A percentile compares a stretch with the other conserved stretches of the same genome.
phyloP scores from a whole-genome alignment of 768 basidiomycete genomes.

The Naematelia encephala region DNA sequence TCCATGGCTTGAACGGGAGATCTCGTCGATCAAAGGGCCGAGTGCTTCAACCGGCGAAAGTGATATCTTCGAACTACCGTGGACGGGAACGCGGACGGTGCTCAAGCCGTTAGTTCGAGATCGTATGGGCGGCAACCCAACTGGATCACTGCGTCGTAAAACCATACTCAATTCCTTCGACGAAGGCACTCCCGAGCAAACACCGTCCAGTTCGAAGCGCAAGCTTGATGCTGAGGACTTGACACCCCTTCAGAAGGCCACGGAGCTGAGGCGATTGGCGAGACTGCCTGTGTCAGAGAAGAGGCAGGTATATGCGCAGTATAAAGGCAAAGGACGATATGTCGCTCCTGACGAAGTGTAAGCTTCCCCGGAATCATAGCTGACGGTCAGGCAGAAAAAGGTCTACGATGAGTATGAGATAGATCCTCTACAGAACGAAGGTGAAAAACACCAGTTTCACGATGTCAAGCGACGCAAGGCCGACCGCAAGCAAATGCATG shows the following conservation, averaged over 20 bases:
- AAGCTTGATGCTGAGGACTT: slow-evolving; percentile 16
- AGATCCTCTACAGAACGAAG: slow-evolving; percentile 64
- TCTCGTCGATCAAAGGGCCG: not conserved
- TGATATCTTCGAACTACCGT: not conserved
- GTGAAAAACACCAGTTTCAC: slow-evolving; percentile 66
- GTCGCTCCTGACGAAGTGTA: slow-evolving; percentile 30
- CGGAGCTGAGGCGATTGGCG: slow-evolving; percentile 22
- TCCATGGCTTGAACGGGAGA: not conserved
- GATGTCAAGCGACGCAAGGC: slow-evolving; percentile 69
- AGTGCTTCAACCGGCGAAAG: not conserved
- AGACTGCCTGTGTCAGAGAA: slow-evolving; percentile 29
- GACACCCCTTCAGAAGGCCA: slow-evolving; percentile 29
- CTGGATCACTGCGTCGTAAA: not conserved
- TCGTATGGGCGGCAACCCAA: not conserved
- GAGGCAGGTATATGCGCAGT: slow-evolving; percentile 31
- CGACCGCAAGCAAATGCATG: slow-evolving; percentile 65
- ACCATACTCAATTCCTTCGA: not conserved
- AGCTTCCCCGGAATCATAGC: slow-evolving; percentile 4
- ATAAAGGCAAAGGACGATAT: slow-evolving; percentile 47
- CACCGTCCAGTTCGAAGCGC: not conserved
- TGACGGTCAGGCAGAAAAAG: slow-evolving; percentile 9
- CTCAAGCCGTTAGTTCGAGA: not conserved
- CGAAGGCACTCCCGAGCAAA: not conserved
- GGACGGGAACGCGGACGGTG: not conserved
- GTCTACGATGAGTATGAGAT: slow-evolving; percentile 64